Percentiles rank a stretch among this genome's conserved stretches.
These are phyloP conservation scores for Fraxinus velutina DNA, from an alignment of 305 asterid species.

Conservation along the genomic window DNA sequence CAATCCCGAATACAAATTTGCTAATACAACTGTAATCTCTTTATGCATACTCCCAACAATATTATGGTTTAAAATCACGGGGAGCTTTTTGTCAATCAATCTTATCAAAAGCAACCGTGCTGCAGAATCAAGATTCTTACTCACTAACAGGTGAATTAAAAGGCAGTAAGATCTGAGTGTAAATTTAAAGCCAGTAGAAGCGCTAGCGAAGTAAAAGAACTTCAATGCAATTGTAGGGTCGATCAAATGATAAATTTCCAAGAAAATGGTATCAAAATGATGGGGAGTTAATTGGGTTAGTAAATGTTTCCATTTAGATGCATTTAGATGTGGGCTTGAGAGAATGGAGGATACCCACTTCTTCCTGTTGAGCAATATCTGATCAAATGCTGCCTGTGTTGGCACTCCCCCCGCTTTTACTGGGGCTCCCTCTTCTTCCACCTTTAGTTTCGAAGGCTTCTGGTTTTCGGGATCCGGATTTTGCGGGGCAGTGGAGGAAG, in stretches of 20 bases:
- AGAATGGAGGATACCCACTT: conserved; percentile 48
- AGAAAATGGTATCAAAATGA: conserved; percentile 57
- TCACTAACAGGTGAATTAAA: conserved; percentile 55
- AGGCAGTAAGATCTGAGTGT: conserved; percentile 58
- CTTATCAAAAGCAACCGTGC: conserved; percentile 72
- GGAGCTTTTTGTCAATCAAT: conserved; percentile 60
- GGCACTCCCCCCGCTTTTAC: conserved; percentile 17
- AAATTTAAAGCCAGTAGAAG: conserved; percentile 48
- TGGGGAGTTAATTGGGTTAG: conserved; percentile 41
- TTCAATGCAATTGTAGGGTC: conserved; percentile 60
- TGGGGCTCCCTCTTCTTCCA: conserved; percentile 11
- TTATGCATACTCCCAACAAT: conserved; percentile 35
- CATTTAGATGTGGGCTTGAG: conserved; percentile 40
- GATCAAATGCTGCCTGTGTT: conserved; percentile 25
- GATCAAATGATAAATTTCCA: conserved; percentile 45
- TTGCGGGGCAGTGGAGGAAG: conserved; percentile 24
- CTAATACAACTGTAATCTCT: conserved; percentile 48
- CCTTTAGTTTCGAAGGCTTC: background rate
- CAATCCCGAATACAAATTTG: conserved; percentile 35
- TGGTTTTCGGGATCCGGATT: conserved; percentile 17
- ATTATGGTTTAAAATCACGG: conserved; percentile 28
- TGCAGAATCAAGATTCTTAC: conserved; percentile 49
- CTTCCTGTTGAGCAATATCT: conserved; percentile 18
- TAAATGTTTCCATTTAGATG: conserved; percentile 42
- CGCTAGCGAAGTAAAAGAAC: conserved; percentile 54